Evolutionary conservation across 495 filamentous ascomycete genomes (phyloP).

Genomic region (Penicillium dipodomyicola): DNA sequence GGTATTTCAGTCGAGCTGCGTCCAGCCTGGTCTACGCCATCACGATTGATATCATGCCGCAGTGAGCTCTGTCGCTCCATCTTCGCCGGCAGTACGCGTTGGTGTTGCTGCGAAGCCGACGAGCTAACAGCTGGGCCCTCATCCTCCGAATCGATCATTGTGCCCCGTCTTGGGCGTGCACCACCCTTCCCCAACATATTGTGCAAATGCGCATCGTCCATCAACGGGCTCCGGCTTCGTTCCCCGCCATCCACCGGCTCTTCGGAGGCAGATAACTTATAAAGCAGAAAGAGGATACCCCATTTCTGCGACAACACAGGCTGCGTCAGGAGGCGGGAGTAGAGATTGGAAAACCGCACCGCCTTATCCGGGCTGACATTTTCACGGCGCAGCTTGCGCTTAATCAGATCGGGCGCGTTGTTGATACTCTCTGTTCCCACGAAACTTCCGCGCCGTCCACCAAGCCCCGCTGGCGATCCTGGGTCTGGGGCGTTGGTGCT

Average conservation of each 20-base stretch:
- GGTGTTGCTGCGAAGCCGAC: slow-evolving; percentile 41
- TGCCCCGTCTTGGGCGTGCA: slow-evolving; percentile 24
- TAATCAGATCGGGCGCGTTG: slow-evolving; percentile 88
- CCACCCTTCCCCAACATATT: slow-evolving; percentile 35
- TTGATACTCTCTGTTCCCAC: slow-evolving; percentile 62
- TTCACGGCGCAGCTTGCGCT: slow-evolving; percentile 72
- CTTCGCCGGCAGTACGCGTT: slow-evolving; percentile 14
- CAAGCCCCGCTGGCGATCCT: slow-evolving; percentile 26
- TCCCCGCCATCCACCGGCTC: slow-evolving; percentile 31
- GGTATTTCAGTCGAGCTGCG: slow-evolving; percentile 16
- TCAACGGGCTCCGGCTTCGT: slow-evolving; percentile 38
- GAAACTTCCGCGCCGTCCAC: slow-evolving; percentile 35
- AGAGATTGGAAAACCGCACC: slow-evolving; percentile 83
- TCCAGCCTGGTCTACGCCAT: slow-evolving; percentile 17
- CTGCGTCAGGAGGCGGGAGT: slow-evolving; percentile 79
- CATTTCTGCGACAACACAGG: slow-evolving; percentile 94
- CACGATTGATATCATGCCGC: slow-evolving; percentile 24
- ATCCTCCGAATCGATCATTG: slow-evolving; percentile 33
- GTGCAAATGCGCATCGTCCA: slow-evolving; percentile 40
- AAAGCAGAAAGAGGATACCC: slow-evolving; percentile 89
- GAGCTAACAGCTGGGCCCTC: slow-evolving; percentile 47
- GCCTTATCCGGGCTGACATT: slow-evolving; percentile 79
- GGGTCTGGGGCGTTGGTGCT: slow-evolving; percentile 27
- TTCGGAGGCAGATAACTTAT: slow-evolving; percentile 68
- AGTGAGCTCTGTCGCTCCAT: slow-evolving; percentile 32